Conservation (phyloP, 805 yeast genomes). For the Wickerhamiella kazuoi region DNA sequence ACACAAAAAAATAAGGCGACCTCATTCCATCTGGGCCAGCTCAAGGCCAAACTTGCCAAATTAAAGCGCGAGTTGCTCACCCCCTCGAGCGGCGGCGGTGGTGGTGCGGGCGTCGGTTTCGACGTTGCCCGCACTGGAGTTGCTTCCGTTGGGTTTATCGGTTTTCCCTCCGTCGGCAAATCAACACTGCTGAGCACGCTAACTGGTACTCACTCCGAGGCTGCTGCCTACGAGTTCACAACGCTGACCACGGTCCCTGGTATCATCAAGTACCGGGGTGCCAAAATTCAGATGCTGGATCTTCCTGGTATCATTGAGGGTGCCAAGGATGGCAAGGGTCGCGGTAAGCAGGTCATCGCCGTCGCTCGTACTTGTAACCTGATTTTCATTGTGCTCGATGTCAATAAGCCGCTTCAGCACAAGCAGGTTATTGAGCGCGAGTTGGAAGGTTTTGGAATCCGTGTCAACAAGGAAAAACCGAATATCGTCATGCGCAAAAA, state of each 20-base stretch:
- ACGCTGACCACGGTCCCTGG: slow-evolving; percentile 97
- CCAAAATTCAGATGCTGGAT: slow-evolving; percentile 95
- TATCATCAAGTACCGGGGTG: slow-evolving; percentile 87
- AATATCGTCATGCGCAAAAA: slow-evolving; percentile 81
- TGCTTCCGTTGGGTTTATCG: slow-evolving; percentile 93
- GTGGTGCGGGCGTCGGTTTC: slow-evolving; percentile 85
- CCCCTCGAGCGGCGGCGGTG: slow-evolving; percentile 59
- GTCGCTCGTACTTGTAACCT: slow-evolving; percentile 96
- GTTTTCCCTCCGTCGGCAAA: slow-evolving; percentile 88
- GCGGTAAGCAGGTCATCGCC: slow-evolving; percentile 97
- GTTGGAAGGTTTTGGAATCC: slow-evolving; percentile 91
- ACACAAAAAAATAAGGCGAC: slow-evolving; percentile 98
- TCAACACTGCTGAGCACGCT: slow-evolving; percentile 63
- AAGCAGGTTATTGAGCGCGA: slow-evolving; percentile 88
- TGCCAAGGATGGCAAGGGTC: slow-evolving; percentile 95
- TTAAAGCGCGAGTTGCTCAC: slow-evolving; percentile 78
- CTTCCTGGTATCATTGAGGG: slow-evolving; percentile 95
- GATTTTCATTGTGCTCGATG: slow-evolving; percentile 85
- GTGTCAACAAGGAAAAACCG: slow-evolving; percentile 84
- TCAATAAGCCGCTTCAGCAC: slow-evolving; percentile 87
- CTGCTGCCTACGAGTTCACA: slow-evolving; percentile 94
- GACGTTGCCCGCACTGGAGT: slow-evolving; percentile 99
- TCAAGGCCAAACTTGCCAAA: slow-evolving; percentile 91
- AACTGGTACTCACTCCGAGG: slow-evolving; percentile 94
- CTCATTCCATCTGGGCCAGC: slow-evolving; percentile 89